phyloP scores from a whole-genome alignment of 371 early-diverging fungal genomes.

The Haplosporangium sp. region DNA sequence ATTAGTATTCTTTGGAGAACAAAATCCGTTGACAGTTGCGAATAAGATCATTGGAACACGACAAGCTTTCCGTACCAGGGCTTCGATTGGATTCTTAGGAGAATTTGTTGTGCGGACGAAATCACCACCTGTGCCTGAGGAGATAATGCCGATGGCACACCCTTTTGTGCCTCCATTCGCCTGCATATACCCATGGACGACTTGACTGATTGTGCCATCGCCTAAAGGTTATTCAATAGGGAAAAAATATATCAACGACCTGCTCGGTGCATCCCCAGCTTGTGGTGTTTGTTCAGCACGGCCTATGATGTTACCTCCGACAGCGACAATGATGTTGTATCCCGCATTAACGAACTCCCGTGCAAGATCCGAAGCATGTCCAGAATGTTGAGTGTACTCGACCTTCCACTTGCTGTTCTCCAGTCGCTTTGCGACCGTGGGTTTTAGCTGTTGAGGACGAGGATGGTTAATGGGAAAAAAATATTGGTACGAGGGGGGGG shows the following conservation, averaged over 20 bases:
- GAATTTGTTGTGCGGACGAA: constrained; percentile 43
- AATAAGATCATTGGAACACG: neutral
- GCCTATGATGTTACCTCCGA: constrained; percentile 28
- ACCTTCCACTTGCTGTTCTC: constrained; percentile 36
- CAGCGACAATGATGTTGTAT: constrained; percentile 37
- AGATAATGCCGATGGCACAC: constrained; percentile 45
- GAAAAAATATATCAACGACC: neutral
- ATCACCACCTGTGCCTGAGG: constrained; percentile 53
- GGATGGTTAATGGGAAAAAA: neutral
- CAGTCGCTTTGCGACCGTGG: constrained; percentile 21
- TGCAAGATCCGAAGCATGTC: constrained; percentile 49
- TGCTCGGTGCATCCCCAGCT: neutral
- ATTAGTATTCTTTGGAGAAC: too few relatives aligned
- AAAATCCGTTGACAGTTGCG: too few relatives aligned
- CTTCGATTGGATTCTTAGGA: constrained; percentile 31
- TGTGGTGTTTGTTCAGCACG: neutral
- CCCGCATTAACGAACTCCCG: constrained; percentile 32
- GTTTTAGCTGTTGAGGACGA: constrained; percentile 16
- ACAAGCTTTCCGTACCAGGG: constrained; percentile 22
- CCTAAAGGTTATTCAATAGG: constrained; percentile 8
- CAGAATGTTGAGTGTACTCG: constrained; percentile 46
- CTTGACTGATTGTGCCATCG: constrained; percentile 55
- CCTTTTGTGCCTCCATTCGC: constrained; percentile 32
- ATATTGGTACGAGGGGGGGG: neutral
- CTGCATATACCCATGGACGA: constrained; percentile 52